Evolutionary conservation across 441 rosid genomes (phyloP), one percentile per base, ranked within the genome.

Genomic region (Breynia disticha): DNA sequence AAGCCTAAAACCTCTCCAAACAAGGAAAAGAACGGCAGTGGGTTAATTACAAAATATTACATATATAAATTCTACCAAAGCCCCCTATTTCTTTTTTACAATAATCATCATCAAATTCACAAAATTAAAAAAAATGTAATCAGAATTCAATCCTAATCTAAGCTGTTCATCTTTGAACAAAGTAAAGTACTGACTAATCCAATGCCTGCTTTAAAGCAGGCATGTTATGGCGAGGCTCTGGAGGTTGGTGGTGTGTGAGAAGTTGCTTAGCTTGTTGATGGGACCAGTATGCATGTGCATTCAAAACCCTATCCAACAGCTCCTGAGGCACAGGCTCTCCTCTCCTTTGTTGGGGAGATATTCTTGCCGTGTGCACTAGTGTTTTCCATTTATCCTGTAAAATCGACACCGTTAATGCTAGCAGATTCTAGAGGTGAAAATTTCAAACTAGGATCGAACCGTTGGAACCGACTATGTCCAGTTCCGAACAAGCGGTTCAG

Each of bases 321-420:
- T 86, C 97, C 72, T 93, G 96, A 0, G 99, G 97, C 19, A 93
- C 97, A 11, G 97, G 95, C 79, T 87, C 96, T 65, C 96, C 97
- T 74, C 99, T 80, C 79, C 99, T 83, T 73, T 94, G 99, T 54
- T 85, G 97, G 9, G 96, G 99, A 42, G 96, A 78, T 72, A 90
- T 94, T 73, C 83, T 87, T 39, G 97, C 94, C 5, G 96, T 94
- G 75, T 90, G 97, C 63, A 94, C 94, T 48, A 94, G 80, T 11
- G 97, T 90, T 75, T 89, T 94, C 99, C 99, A 94, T 63, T 94
- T 94, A 71, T 94, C 99, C 97, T 91, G 77, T 7, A 48, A 51
- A 37, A 12, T 8, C 42, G 16, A 41, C 44, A 41, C 4, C 44
- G 35, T 28, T 28, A 28, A 28, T 28, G 35, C 8, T 9, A 9